A percentile compares a stretch with the other conserved stretches of the same genome.
phyloP scores from a whole-genome alignment of 1,284 basidiomycete genomes.

The Fereydounia khargensis region DNA sequence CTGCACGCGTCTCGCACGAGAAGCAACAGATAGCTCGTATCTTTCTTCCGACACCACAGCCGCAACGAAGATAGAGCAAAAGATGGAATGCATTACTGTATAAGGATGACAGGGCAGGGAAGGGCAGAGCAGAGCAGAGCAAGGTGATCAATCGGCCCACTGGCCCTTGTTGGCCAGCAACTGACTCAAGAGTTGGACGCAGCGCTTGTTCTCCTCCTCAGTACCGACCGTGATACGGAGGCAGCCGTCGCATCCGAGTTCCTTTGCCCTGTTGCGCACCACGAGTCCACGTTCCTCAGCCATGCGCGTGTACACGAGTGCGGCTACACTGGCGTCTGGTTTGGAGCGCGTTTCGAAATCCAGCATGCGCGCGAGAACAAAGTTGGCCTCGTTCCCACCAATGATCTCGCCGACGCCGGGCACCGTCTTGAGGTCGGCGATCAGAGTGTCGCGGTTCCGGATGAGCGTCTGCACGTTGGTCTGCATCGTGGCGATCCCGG shows the following conservation, averaged over 20 bases:
- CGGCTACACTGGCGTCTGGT: conserved; percentile 71
- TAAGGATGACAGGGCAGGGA: no score
- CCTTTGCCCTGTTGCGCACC: conserved; percentile 82
- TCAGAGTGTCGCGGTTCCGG: conserved; percentile 65
- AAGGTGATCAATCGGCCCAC: conserved; percentile 2
- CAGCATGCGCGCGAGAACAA: conserved; percentile 78
- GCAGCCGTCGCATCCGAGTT: conserved; percentile 82
- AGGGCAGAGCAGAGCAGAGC: no score
- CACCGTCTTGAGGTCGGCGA: conserved; percentile 62
- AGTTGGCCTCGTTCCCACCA: conserved; percentile 87
- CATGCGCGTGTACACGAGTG: conserved; percentile 74
- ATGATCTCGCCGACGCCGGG: conserved; percentile 67
- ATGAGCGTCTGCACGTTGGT: conserved; percentile 67
- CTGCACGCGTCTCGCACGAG: no score
- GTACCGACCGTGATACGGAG: conserved; percentile 88
- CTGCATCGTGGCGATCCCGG: conserved; percentile 69
- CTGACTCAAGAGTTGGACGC: conserved; percentile 39
- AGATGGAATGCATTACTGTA: no score
- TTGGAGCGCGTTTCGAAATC: conserved; percentile 58
- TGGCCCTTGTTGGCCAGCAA: conserved; percentile 23
- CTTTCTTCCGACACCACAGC: no score
- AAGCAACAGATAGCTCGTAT: no score
- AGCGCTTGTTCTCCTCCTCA: conserved; percentile 65
- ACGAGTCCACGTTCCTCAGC: conserved; percentile 84
- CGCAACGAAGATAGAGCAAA: no score